These are phyloP conservation scores for Arabis hirsuta DNA, from an alignment of 345 rosid species.

Conservation along the genomic window DNA sequence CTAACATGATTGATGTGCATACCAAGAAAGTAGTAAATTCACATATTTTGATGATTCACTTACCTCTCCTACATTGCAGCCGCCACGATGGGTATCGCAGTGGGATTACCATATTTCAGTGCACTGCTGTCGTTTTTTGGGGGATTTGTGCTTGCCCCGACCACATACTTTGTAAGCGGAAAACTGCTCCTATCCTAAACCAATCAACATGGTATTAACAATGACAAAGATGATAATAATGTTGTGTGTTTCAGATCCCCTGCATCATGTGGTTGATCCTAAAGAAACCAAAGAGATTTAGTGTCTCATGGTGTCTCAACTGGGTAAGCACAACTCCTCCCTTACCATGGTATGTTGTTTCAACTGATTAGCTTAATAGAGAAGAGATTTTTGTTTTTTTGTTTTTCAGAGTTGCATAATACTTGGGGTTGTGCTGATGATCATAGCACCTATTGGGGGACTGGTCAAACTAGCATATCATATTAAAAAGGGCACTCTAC, in stretches of 20 bases:
- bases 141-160: conserved; percentile 75
- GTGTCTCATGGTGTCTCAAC: conserved; percentile 67
- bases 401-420: conserved; percentile 57
- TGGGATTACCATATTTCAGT: conserved; percentile 67
- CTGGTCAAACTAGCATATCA: conserved; percentile 39
- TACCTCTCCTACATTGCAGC: conserved; percentile 38
- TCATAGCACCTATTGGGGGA: conserved; percentile 73
- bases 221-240: too few species aligned
- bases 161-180: conserved; percentile 66
- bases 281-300: conserved; percentile 60
- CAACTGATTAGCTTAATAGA: too few species aligned
- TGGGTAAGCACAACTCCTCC: conserved; percentile 50
- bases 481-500: background rate
- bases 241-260: conserved; percentile 54
- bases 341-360: too few species aligned
- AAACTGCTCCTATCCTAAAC: background rate
- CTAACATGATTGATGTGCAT: too few species aligned
- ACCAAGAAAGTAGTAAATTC: too few species aligned
- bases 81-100: conserved; percentile 62
- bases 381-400: too few species aligned
- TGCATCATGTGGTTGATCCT: conserved; percentile 73
- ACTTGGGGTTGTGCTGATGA: conserved; percentile 59
- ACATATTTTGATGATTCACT: background rate
- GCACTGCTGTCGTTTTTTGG: conserved; percentile 76
- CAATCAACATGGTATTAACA: too few species aligned